A percentile compares a stretch with the other conserved stretches of the same genome.
phyloP scores from a whole-genome alignment of 192 early-diverging fungal species.

The Geranomyces variabilis region DNA sequence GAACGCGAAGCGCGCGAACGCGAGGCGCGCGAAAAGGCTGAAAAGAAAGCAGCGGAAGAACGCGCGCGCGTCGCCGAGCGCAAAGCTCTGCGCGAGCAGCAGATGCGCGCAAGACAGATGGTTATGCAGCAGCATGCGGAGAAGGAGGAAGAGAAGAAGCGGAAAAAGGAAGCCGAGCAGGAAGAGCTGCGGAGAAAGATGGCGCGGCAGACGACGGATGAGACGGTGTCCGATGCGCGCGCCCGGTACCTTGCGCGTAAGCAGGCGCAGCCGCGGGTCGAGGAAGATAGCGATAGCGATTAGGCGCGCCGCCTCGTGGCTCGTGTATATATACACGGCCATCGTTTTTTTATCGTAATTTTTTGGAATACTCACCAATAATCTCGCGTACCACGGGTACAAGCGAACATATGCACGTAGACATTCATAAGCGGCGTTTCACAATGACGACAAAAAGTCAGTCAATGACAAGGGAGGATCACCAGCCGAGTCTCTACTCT shows the following conservation, averaged over 20 bases:
- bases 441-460: slow-evolving; percentile 3
- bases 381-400: too few relatives aligned
- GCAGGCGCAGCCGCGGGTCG: slow-evolving; percentile 27
- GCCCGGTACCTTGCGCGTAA: slow-evolving; percentile 52
- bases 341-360: too few relatives aligned
- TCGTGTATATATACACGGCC: too few relatives aligned
- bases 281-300: slow-evolving; percentile 14
- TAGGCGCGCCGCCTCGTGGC: background rate
- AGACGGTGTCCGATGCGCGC: slow-evolving; percentile 46
- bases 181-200: slow-evolving; percentile 34
- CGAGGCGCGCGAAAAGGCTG: slow-evolving; percentile 52
- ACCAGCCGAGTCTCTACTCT: background rate
- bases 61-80: slow-evolving; percentile 23
- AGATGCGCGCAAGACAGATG: slow-evolving; percentile 28
- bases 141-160: slow-evolving; percentile 35
- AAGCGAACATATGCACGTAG: too few relatives aligned
- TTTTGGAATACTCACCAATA: too few relatives aligned
- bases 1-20: slow-evolving; percentile 58
- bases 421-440: background rate
- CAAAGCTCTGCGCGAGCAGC: slow-evolving; percentile 30
- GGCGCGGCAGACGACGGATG: slow-evolving; percentile 43
- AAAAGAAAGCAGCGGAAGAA: slow-evolving; percentile 53
- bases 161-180: slow-evolving; percentile 30
- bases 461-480: background rate
- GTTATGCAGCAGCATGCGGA: slow-evolving; percentile 28